phyloP scores from a whole-genome alignment of 345 rosid genomes.

The Lepidium didymum region DNA sequence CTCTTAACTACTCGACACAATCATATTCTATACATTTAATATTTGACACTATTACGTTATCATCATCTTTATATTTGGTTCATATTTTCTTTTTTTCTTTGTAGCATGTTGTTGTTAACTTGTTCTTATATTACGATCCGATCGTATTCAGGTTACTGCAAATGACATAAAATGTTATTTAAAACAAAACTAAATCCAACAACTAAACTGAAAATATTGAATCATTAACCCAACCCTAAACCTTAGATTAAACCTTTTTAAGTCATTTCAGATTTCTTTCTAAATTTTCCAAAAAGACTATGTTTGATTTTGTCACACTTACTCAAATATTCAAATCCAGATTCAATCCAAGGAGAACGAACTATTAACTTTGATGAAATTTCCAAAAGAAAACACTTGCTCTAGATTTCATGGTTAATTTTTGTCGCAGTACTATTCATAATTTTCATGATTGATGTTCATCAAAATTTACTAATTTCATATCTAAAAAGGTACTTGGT shows the following conservation, averaged over 20 bases:
- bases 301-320: too few species aligned
- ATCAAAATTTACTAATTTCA: too few species aligned
- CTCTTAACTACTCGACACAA: slow-evolving; percentile 22
- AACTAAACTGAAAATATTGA: not conserved
- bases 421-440: too few species aligned
- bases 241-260: not conserved
- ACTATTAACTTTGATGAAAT: too few species aligned
- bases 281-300: too few species aligned
- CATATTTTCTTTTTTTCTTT: not conserved
- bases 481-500: too few species aligned
- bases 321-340: too few species aligned
- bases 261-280: not conserved
- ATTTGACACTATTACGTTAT: slow-evolving; percentile 3
- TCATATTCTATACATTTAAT: slow-evolving; percentile 21
- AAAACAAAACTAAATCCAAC: not conserved
- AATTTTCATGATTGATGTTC: too few species aligned
- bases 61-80: not conserved
- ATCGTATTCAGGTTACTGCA: not conserved
- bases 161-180: not conserved
- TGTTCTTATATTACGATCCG: not conserved
- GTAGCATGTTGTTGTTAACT: not conserved
- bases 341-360: too few species aligned
- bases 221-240: not conserved
- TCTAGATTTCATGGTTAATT: too few species aligned
- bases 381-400: too few species aligned